Evolutionary conservation across 2,329 filamentous ascomycete genomes (phyloP), one percentile per base, ranked within the genome.

Genomic region (Colletotrichum abscissum): DNA sequence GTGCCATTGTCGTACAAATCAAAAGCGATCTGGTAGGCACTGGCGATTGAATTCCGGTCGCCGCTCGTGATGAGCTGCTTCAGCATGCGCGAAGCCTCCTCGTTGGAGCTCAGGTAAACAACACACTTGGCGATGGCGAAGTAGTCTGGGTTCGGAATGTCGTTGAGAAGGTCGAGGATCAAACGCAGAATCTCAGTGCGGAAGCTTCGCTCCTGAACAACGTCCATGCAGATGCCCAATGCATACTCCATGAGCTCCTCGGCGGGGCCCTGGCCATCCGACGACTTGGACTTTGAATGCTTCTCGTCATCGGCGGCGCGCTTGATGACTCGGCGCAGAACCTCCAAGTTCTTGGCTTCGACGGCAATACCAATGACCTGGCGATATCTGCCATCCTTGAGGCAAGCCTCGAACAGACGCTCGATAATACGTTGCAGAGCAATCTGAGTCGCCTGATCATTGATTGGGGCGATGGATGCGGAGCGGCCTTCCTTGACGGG

Each of bases 1-100:
- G 97, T 98, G 77, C 97, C 97, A 80, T 99, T 99, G 84, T 99
- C 97, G 83, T 98, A 98, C 6, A 99, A 88, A 79, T 99, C 97
- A 79, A 99, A 99, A 1, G 96, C 97, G 70, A 99, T 97, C 82
- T 99, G 97, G 82, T 98, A 99, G 22, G 97, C 97, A 63, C 94
- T 93, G 24, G 95, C 94, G 19, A 94, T 90, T 0, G 95, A 95
- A 73, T 91, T 91, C 63, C 91, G 88, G 77, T 97, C 94, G 6
- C 92, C 94, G 76, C 93, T 93, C 74, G 93, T 89, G 11, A 98
- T 92, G 26, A 99, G 89, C 77, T 94, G 92, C 64, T 90, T 90
- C 55, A 99, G 90, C 84, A 99, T 95, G 75, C 90, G 91, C 11
- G 95, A 95, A 0, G 97, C 97, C 87, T 98, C 93, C 62, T 94